Evolutionary conservation across 179 eudicot genomes (phyloP).

Genomic region (Spergularia azorica): DNA sequence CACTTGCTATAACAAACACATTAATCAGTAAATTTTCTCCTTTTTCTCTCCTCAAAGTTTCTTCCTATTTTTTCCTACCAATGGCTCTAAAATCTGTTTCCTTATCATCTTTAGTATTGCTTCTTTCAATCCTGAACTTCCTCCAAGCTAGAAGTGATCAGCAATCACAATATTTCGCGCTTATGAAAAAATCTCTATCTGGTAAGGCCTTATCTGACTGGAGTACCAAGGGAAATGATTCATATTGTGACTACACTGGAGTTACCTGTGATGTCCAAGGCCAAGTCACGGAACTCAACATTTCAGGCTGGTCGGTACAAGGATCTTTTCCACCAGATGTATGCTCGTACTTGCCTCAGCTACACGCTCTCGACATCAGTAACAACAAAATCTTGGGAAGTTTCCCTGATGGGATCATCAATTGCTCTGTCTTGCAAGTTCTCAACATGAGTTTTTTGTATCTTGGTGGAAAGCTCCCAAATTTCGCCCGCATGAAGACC

Average conservation of each 20-base stretch:
- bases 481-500: constrained; percentile 54
- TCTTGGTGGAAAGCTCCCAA: constrained; percentile 66
- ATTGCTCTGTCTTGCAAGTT: constrained; percentile 68
- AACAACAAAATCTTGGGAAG: constrained; percentile 52
- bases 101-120: constrained; percentile 34
- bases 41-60: not conserved
- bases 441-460: constrained; percentile 53
- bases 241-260: constrained; percentile 69
- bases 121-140: constrained; percentile 30
- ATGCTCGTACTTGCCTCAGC: constrained; percentile 68
- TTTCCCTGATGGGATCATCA: constrained; percentile 60
- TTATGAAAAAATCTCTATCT: constrained; percentile 56
- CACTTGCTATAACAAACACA: constrained; percentile 41
- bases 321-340: constrained; percentile 67
- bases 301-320: constrained; percentile 61
- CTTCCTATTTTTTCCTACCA: constrained; percentile 12
- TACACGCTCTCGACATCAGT: constrained; percentile 55
- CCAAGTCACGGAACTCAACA: constrained; percentile 45
- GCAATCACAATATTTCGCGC: constrained; percentile 63
- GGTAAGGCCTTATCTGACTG: constrained; percentile 57
- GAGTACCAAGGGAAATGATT: constrained; percentile 37
- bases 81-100: constrained; percentile 49
- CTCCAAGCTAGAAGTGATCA: constrained; percentile 33
- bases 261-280: constrained; percentile 56
- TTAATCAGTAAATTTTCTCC: constrained; percentile 19